Conservation (phyloP, 2,329 filamentous ascomycete species). For the Chalaropsis thielavioides region DNA sequence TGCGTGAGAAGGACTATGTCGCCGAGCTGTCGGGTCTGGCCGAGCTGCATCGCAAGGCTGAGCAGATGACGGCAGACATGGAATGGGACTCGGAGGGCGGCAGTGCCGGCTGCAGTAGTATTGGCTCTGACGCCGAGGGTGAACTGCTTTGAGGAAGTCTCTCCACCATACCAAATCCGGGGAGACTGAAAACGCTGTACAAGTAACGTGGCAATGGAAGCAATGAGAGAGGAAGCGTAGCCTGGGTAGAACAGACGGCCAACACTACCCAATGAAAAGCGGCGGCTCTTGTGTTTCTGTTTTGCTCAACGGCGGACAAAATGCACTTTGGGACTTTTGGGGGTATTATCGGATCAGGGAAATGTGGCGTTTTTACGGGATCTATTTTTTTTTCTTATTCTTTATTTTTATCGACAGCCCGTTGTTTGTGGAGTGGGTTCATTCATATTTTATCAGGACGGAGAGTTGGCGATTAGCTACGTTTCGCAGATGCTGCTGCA, state of each 20-base stretch:
- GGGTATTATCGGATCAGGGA: background rate
- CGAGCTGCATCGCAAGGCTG: conserved; percentile 50
- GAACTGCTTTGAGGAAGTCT: conserved; percentile 30
- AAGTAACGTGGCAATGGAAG: background rate
- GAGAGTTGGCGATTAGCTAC: too few species aligned
- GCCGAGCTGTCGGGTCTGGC: conserved; percentile 60
- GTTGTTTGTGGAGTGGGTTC: background rate
- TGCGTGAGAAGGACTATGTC: conserved; percentile 64
- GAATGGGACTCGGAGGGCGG: conserved; percentile 42
- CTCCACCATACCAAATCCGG: background rate
- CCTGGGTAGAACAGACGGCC: background rate
- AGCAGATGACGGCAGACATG: conserved; percentile 37
- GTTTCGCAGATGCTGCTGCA: too few species aligned
- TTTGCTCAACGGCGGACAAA: background rate
- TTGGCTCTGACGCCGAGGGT: conserved; percentile 38
- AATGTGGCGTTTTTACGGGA: background rate
- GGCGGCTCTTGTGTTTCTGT: background rate
- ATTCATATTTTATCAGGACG: background rate
- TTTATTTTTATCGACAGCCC: background rate
- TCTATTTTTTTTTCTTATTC: background rate
- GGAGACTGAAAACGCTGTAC: background rate
- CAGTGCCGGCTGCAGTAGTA: conserved; percentile 17
- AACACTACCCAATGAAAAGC: background rate
- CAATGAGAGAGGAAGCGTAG: background rate
- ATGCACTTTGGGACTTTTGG: too few species aligned